Percentiles rank a stretch among this genome's conserved stretches.
Conservation (phyloP, 306 rosid genomes). For the Quercus gilva region DNA sequence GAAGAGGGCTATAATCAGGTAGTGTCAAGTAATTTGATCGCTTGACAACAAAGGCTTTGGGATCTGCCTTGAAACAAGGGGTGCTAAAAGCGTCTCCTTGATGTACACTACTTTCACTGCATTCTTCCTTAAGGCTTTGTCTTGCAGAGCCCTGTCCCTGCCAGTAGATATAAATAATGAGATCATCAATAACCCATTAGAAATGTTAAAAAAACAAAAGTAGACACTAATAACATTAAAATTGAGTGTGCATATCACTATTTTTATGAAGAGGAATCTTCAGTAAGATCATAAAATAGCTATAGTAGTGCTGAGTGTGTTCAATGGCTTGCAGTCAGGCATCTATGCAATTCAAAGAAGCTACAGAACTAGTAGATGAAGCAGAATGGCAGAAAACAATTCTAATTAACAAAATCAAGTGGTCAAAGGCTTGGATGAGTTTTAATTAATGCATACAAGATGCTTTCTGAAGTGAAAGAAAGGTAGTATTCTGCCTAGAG, state of each 20-base stretch:
- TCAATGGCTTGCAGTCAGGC: background rate
- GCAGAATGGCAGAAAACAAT: background rate
- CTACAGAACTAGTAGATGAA: background rate
- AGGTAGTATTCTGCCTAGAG: background rate
- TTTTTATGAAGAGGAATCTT: background rate
- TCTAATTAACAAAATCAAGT: background rate
- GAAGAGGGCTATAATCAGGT: constrained; percentile 74
- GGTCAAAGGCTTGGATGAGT: background rate
- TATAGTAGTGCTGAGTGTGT: background rate
- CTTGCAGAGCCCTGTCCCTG: constrained; percentile 51
- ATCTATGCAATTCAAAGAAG: background rate
- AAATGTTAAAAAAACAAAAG: background rate
- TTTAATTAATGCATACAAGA: background rate
- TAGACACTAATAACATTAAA: background rate
- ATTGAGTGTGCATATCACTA: background rate
- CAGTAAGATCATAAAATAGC: background rate
- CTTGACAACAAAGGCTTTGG: constrained; percentile 70
- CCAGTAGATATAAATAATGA: constrained; percentile 13
- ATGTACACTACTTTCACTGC: constrained; percentile 38
- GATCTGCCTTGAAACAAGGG: constrained; percentile 65
- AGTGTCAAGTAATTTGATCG: constrained; percentile 56
- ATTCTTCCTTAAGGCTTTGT: constrained; percentile 43
- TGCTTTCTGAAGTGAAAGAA: background rate
- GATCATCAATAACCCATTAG: constrained; percentile 13
- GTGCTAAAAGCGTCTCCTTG: constrained; percentile 69